phyloP scores from a whole-genome alignment of 2,329 filamentous ascomycete genomes.

The Esteya vermicola region DNA sequence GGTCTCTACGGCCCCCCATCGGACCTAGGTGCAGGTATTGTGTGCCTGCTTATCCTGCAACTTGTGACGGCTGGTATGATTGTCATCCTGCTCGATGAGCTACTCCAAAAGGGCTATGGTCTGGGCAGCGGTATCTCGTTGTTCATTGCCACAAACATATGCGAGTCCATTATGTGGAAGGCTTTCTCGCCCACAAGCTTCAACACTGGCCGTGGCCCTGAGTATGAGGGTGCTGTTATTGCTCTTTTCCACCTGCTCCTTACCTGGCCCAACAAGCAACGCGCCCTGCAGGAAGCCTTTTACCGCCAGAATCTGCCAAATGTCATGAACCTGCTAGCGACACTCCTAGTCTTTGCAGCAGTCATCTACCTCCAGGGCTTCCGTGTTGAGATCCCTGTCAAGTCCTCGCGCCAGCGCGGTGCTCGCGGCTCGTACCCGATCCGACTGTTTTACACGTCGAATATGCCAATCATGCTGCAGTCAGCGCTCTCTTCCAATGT shows the following conservation, averaged over 20 bases:
- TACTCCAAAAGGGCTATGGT: slow-evolving; percentile 98
- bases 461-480: slow-evolving; percentile 99
- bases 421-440: slow-evolving; percentile 96
- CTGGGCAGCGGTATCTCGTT: slow-evolving; percentile 97
- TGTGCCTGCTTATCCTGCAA: slow-evolving; percentile 95
- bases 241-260: slow-evolving; percentile 94
- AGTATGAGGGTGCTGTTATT: slow-evolving; percentile 97
- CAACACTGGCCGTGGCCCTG: slow-evolving; percentile 96
- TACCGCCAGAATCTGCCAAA: slow-evolving; percentile 99
- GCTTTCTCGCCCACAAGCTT: slow-evolving; percentile 98
- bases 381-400: slow-evolving; percentile 99
- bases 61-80: slow-evolving; percentile 95
- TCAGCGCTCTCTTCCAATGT: slow-evolving; percentile 97
- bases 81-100: slow-evolving; percentile 96
- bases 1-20: slow-evolving; percentile 94
- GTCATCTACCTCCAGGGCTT: slow-evolving; percentile 99
- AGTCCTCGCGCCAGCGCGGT: slow-evolving; percentile 97
- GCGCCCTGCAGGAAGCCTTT: slow-evolving; percentile 95
- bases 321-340: slow-evolving; percentile 96
- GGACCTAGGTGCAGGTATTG: slow-evolving; percentile 93
- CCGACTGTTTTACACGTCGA: slow-evolving; percentile 98
- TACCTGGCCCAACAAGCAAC: slow-evolving; percentile 99
- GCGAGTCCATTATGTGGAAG: slow-evolving; percentile 99
- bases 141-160: slow-evolving; percentile 99
- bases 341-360: slow-evolving; percentile 81